These are phyloP conservation scores for Tetrahymena thermophila DNA, from an alignment of 73 alveolate species.

Conservation along the genomic window DNA sequence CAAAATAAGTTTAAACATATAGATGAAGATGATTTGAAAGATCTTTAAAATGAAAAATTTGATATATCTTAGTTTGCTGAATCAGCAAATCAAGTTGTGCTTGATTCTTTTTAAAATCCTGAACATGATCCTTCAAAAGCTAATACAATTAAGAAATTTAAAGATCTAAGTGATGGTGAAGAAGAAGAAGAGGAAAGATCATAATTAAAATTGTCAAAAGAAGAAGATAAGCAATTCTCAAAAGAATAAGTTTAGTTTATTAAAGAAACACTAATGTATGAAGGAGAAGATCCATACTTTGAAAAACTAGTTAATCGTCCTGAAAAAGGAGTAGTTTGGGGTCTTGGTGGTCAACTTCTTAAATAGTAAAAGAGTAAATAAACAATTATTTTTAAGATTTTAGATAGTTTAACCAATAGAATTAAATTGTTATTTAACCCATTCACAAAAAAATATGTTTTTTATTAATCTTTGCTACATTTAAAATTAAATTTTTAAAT, in stretches of 20 bases:
- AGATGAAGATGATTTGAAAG: background rate
- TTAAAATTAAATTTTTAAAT: background rate
- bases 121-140: background rate
- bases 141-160: background rate
- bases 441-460: background rate
- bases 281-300: conserved; percentile 40
- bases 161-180: background rate
- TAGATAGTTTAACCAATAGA: background rate
- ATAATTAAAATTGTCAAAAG: background rate
- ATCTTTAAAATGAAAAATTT: background rate
- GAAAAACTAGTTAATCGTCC: conserved; percentile 44
- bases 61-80: background rate
- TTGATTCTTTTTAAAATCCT: background rate
- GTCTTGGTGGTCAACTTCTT: conserved; percentile 17
- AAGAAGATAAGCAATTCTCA: background rate
- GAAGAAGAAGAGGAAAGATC: background rate
- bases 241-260: conserved; percentile 14
- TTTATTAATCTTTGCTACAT: background rate
- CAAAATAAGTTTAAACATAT: background rate
- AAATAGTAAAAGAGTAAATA: background rate
- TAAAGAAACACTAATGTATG: conserved; percentile 23
- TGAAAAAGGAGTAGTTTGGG: conserved; percentile 44
- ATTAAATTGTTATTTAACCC: background rate
- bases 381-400: background rate
- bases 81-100: background rate